Base-by-base conservation (phyloP, 306 rosid species). In the Pterocarpus santalinus region DNA sequence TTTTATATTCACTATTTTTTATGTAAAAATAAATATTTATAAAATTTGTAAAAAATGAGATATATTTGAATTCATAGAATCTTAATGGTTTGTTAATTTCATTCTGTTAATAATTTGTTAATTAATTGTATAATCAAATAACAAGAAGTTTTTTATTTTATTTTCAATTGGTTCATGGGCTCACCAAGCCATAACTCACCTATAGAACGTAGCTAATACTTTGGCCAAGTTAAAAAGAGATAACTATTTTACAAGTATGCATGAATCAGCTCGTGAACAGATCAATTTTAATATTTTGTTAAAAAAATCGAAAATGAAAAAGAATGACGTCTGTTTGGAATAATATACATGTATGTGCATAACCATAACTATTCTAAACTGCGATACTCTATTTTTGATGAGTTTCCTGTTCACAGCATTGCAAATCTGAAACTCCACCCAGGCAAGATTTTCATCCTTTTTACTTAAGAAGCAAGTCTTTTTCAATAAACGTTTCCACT, bases 391-490 rank as follows among this genome's bases (percentile, higher is more conserved):
- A 56, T 56, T 16, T 56, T 56, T 16, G 2, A 2, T n/a, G 5
- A 56, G 10, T 56, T 56, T 7, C 32, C 7, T 56, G 62, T 17
- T 16, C 62, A 56, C 62, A 7, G 16, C 32, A 61, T 61, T 61
- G 8, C 66, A 55, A 16, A 55, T n/a, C 32, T 55, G 61, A 30
- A 61, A 58, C 65, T 28, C 35, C 36, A 58, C 2, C 65, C 14
- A 28, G 28, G 34, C 41, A 12, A 47, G 60, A 28, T 46, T 32
- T 41, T 44, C 22, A 46, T 69, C 43, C 43, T 32, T 30, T 69
- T 69, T 8, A 38, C 75, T 69, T 69, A 32, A 8, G 43, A 46
- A 47, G 49, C 55, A 74, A 72, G 77, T 3, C 1, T 8, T 16
- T 2, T 73, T 34, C 32, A 13, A 41, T 36, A 35, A 16, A 38